These are phyloP conservation scores for Ligustrum vulgare DNA, from an alignment of 257 asterid species.

Conservation along the genomic window DNA sequence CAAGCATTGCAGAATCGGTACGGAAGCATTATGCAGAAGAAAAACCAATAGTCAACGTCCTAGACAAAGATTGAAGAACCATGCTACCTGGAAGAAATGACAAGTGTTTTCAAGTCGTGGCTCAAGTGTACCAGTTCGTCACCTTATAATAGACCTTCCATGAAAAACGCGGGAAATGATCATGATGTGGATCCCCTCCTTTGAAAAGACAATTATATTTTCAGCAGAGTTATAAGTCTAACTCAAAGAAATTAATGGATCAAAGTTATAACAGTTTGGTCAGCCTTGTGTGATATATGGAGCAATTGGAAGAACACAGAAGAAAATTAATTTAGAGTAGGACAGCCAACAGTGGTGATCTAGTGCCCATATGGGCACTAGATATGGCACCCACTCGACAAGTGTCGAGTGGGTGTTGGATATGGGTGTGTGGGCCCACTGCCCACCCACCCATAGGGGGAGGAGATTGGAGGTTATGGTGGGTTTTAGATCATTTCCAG, in stretches of 20 bases:
- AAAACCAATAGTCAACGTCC: conserved; percentile 31
- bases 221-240: conserved; percentile 55
- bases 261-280: conserved; percentile 41
- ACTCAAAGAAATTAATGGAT: conserved; percentile 46
- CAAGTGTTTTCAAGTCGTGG: conserved; percentile 57
- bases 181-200: no score
- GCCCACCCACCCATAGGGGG: no score
- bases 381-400: no score
- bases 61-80: conserved; percentile 53
- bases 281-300: conserved; percentile 29
- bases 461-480: no score
- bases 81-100: conserved; percentile 51
- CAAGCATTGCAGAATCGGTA: conserved; percentile 84
- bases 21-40: conserved; percentile 67
- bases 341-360: no score
- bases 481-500: no score
- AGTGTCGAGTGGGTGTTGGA: no score
- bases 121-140: conserved; percentile 60
- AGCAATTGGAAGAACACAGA: neutral
- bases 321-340: no score
- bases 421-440: no score
- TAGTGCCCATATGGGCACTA: no score
- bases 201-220: no score
- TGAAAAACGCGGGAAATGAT: no score
- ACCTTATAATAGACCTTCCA: conserved; percentile 69